Evolutionary conservation across 331 rosid genomes (phyloP).

Genomic region (Ulmus americana): DNA sequence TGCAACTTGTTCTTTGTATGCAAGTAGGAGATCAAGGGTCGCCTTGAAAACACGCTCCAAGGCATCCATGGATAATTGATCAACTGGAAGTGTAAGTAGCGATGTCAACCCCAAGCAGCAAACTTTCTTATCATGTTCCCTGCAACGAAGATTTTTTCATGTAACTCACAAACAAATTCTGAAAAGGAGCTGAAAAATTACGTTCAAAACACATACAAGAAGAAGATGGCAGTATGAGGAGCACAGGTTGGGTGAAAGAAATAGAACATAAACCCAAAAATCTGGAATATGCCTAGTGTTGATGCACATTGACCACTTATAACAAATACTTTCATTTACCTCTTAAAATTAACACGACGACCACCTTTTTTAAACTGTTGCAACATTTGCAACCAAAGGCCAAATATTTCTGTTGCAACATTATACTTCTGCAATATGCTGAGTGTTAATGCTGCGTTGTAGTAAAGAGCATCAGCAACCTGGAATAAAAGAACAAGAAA

Average conservation of each 20-base stretch:
- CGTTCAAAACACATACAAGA: background rate
- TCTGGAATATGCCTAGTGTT: background rate
- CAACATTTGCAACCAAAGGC: conserved; percentile 87
- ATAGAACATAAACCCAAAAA: background rate
- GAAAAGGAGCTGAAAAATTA: background rate
- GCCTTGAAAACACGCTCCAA: conserved; percentile 82
- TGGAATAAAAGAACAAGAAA: conserved; percentile 26
- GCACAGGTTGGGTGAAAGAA: too few species aligned
- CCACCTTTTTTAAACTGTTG: conserved; percentile 80
- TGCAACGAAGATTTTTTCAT: conserved; percentile 27
- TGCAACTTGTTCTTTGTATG: conserved; percentile 90
- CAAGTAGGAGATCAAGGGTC: conserved; percentile 78
- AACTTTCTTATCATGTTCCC: conserved; percentile 91
- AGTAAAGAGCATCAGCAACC: conserved; percentile 89
- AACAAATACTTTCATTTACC: conserved; percentile 26
- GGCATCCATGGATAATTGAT: conserved; percentile 71
- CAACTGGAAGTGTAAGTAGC: conserved; percentile 62
- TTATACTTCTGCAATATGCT: conserved; percentile 68
- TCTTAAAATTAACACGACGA: conserved; percentile 58
- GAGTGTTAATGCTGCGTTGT: conserved; percentile 68
- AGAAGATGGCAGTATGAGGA: too few species aligned
- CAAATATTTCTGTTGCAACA: conserved; percentile 76
- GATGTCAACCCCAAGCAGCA: conserved; percentile 94
- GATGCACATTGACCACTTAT: background rate
- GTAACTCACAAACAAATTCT: conserved; percentile 3